Percentiles rank a stretch among this genome's conserved stretches.
Evolutionary conservation across 805 yeast species (phyloP).

Genomic region (Vanderwaltozyma polyspora): DNA sequence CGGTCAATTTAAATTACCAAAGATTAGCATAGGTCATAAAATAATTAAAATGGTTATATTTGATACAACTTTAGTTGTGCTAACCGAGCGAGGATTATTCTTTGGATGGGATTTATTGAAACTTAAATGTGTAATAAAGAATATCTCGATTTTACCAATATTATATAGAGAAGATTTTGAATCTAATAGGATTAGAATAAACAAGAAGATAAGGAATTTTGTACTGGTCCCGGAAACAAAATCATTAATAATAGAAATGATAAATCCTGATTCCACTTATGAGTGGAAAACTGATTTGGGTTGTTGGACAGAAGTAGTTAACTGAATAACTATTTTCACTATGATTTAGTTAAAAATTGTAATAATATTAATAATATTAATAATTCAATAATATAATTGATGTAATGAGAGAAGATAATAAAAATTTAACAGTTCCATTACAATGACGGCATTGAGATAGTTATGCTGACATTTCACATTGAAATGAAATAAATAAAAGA

Average conservation of each 20-base stretch:
- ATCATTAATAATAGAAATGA: slow-evolving; percentile 8
- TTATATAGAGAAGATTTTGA: slow-evolving; percentile 16
- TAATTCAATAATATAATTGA: neutral
- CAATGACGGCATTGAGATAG: too few relatives aligned
- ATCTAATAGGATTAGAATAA: slow-evolving; percentile 19
- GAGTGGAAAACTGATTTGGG: slow-evolving; percentile 18
- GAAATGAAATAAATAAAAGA: too few relatives aligned
- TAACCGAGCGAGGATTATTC: slow-evolving; percentile 50
- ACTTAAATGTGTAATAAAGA: slow-evolving; percentile 11
- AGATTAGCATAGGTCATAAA: slow-evolving; percentile 37
- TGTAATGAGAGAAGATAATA: too few relatives aligned
- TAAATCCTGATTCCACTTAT: slow-evolving; percentile 9
- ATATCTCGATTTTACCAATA: slow-evolving; percentile 22
- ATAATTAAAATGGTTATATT: slow-evolving; percentile 34
- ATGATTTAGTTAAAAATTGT: neutral
- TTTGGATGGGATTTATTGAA: slow-evolving; percentile 25
- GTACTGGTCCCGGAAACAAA: slow-evolving; percentile 1
- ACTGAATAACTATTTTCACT: neutral
- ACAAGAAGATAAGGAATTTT: slow-evolving; percentile 15
- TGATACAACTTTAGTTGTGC: slow-evolving; percentile 37
- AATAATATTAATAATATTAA: neutral
- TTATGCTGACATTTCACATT: too few relatives aligned
- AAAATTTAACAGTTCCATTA: too few relatives aligned
- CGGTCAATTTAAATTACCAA: slow-evolving; percentile 29
- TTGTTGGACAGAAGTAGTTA: slow-evolving; percentile 15